phyloP scores from a whole-genome alignment of 495 filamentous ascomycete species.

The Hypomontagnella monticulosa region DNA sequence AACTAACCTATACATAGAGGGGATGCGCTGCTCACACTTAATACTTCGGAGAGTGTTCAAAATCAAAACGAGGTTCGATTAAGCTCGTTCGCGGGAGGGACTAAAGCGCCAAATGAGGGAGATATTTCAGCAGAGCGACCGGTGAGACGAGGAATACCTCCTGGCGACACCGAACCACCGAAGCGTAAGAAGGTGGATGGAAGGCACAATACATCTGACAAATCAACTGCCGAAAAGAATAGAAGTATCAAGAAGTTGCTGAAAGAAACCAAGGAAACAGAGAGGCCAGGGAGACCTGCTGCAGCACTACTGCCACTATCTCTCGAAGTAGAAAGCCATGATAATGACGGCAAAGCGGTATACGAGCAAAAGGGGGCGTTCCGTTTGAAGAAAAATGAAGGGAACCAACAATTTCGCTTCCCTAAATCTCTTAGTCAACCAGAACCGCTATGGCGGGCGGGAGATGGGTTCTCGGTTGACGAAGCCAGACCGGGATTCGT shows the following conservation, averaged over 20 bases:
- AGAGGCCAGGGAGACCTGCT: too few relatives aligned
- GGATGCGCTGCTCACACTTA: not conserved
- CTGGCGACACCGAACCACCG: not conserved
- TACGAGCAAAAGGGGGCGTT: constrained; percentile 40
- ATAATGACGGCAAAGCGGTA: not conserved
- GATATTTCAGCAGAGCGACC: constrained; percentile 1
- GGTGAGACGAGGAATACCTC: constrained; percentile 8
- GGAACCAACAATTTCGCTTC: constrained; percentile 29
- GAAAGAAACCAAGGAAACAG: not conserved
- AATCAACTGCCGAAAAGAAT: not conserved
- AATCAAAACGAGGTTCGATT: not conserved
- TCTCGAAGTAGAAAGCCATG: not conserved
- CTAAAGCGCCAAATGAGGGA: not conserved
- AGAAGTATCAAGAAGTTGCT: not conserved
- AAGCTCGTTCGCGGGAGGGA: not conserved
- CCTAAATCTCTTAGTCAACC: constrained; percentile 31
- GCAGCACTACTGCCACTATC: constrained; percentile 6
- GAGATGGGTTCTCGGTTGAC: constrained; percentile 44
- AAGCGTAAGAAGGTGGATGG: constrained; percentile 5
- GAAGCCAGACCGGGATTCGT: constrained; percentile 32
- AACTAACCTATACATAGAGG: not conserved
- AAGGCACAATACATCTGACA: not conserved
- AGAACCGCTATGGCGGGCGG: constrained; percentile 32
- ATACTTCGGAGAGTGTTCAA: not conserved
- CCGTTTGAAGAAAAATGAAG: constrained; percentile 21